Base-by-base conservation (phyloP, 257 asterid species). In the Coffea eugenioides region DNA sequence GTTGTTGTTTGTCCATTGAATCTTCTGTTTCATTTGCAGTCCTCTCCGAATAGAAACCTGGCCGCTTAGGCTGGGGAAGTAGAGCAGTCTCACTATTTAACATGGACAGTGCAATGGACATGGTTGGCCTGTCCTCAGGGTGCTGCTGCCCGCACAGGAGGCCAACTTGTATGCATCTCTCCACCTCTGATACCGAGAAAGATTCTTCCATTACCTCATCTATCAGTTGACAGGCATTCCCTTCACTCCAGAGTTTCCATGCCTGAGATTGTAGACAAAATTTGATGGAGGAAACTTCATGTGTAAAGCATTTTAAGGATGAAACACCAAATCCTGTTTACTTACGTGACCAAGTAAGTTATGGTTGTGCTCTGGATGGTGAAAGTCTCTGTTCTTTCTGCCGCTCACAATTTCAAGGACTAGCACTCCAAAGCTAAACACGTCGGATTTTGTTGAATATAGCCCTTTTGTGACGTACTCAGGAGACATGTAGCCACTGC, bases 401-500 rank as follows among this genome's bases (percentile, higher is more conserved):
- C 90, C 90, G 39, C 86, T 83, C 1, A 87, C 69, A 3, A 89
- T 85, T 56, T 89, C 90, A 1, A 88, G 74, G 57, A 83, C 75
- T 23, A 89, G 4, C 2, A 87, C 89, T 0, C 92, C 90, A 25
- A 85, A 89, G 83, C 89, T 87, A 11, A 82, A 89, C 12, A 87
- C 88, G 69, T 89, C 89, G 16, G 89, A 89, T 84, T 87, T 87
- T 61, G 77, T 74, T 0, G 90, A 87, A 48, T 81, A 89, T n/a
- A 82, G 52, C 12, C 89, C 89, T 2, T 79, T 67, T 0, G 61
- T 78, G 0, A 81, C 89, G 54, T 89, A 89, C 31, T 89, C 90
- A 0, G 92, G 90, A 7, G 92, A 82, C 88, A 86, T 86, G 64
- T 88, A 86, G 11, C 89, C 88, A 10, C 87, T 89, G 59, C 86